Evolutionary conservation across 305 asterid genomes (phyloP).

Genomic region (Ajuga reptans): DNA sequence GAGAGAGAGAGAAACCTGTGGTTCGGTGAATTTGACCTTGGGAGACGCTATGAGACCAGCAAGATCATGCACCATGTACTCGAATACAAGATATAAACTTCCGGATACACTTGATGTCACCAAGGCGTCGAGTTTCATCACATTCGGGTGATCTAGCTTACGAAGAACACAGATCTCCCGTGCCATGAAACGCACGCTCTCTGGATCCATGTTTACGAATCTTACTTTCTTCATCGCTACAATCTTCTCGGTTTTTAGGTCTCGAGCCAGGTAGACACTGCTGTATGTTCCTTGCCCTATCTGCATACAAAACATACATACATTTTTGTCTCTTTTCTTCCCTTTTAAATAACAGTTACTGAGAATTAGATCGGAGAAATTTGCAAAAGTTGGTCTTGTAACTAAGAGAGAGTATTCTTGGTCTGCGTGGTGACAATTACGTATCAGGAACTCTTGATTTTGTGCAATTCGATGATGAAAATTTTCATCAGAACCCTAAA

Average conservation of each 20-base stretch:
- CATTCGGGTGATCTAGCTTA: slow-evolving; percentile 75
- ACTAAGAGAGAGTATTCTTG: background rate
- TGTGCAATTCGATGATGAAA: background rate
- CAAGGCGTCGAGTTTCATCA: slow-evolving; percentile 76
- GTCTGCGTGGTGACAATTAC: background rate
- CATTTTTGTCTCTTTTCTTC: too few relatives aligned
- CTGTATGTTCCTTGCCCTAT: slow-evolving; percentile 94
- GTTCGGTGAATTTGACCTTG: slow-evolving; percentile 59
- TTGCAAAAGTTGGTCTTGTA: background rate
- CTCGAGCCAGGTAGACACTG: slow-evolving; percentile 78
- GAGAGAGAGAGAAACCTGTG: slow-evolving; percentile 40
- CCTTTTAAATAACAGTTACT: too few relatives aligned
- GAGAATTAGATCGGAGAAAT: background rate
- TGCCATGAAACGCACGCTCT: slow-evolving; percentile 90
- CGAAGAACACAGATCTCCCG: slow-evolving; percentile 75
- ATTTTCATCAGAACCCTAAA: too few relatives aligned
- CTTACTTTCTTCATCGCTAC: slow-evolving; percentile 90
- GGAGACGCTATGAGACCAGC: slow-evolving; percentile 66
- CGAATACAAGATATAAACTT: slow-evolving; percentile 75
- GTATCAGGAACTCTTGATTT: too few relatives aligned
- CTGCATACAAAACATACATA: slow-evolving; percentile 46
- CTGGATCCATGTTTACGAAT: slow-evolving; percentile 79
- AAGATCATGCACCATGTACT: slow-evolving; percentile 94
- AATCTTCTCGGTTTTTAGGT: slow-evolving; percentile 44
- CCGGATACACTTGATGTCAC: slow-evolving; percentile 72